Evolutionary conservation across 345 rosid species (phyloP), one percentile per base, ranked within the genome.

Genomic region (Reutealis trisperma): DNA sequence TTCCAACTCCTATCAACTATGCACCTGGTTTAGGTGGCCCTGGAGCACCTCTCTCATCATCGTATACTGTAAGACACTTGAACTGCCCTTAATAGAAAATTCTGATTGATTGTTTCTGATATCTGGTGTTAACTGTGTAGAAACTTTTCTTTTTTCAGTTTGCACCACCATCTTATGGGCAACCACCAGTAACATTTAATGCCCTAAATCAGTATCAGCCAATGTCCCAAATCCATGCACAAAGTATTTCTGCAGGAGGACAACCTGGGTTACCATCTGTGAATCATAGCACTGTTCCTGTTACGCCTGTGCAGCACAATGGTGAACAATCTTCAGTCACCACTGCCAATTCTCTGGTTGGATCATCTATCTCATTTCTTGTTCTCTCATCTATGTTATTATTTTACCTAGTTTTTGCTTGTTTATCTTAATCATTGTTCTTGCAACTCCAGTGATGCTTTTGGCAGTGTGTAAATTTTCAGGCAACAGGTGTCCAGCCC

Each of bases 41-140:
- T 16, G 89, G 90, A 82, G 78, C 86, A 13, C 86, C 91, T 77
- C 84, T 88, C 64, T 83, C 92, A 58, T 86, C 96, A 65, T 81
- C 91, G 44, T 89, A 85, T 78, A 85, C 89, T 62, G 98, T 96
- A 90, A 90, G 91, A 77, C 62, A 63, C 60, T 61, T n/a, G 22
- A 67, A 60, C 45, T 24, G 12, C 58, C 59, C 41, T 32, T 59
- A 57, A 49, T 76, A 47, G 37, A 63, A 79, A 19, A 70, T 49
- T 81, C 24, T 75, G 57, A 27, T n/a, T 62, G 42, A 80, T 78
- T 71, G 13, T 76, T 74, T 76, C 68, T 51, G 54, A 58, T 77
- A 5, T 69, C 60, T 52, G 25, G 42, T 64, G 54, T 21, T 68
- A 70, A 75, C 72, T 73, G 79, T 62, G 27, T 80, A 70, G 51